Conservation (phyloP, 2,329 filamentous ascomycete genomes). For the Colletotrichum lindemuthianum region DNA sequence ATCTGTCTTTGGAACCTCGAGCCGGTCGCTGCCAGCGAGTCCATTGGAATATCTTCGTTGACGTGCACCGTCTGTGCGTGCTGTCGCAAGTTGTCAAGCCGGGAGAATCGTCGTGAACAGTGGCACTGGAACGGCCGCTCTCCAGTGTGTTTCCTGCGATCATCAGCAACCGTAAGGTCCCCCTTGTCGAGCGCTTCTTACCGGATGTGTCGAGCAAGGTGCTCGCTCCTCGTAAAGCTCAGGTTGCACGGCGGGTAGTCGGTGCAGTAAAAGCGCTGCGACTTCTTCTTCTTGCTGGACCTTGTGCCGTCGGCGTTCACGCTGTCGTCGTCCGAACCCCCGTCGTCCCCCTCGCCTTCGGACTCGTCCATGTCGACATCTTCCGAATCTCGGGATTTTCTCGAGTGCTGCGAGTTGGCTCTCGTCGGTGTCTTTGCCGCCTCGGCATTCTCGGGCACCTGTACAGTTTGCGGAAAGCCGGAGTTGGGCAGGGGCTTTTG, state of each 20-base stretch:
- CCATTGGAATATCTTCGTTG: conserved; percentile 94
- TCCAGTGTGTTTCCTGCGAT: conserved; percentile 88
- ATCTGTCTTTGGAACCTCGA: conserved; percentile 94
- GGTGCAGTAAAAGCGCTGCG: conserved; percentile 94
- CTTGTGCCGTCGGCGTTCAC: conserved; percentile 72
- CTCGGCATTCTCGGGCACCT: conserved; percentile 57
- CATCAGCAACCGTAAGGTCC: neutral
- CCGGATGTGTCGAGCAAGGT: conserved; percentile 93
- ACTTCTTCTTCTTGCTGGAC: conserved; percentile 93
- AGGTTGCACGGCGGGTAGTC: conserved; percentile 93
- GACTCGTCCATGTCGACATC: conserved; percentile 84
- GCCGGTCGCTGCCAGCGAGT: conserved; percentile 91
- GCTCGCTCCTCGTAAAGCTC: conserved; percentile 95
- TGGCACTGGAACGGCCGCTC: conserved; percentile 97
- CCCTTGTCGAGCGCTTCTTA: conserved; percentile 48
- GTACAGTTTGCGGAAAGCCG: conserved; percentile 61
- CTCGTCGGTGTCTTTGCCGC: conserved; percentile 55
- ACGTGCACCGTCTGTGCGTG: conserved; percentile 98
- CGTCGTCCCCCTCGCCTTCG: conserved; percentile 71
- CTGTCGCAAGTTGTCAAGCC: conserved; percentile 93
- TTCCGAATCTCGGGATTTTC: conserved; percentile 69
- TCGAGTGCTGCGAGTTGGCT: conserved; percentile 69
- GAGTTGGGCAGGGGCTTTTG: conserved; percentile 66
- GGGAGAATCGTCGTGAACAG: conserved; percentile 90
- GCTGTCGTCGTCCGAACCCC: conserved; percentile 72